A percentile compares a stretch with the other conserved stretches of the same genome.
Conservation (phyloP, 163 green algal genomes). For the Coccomyxa subellipsoidea region DNA sequence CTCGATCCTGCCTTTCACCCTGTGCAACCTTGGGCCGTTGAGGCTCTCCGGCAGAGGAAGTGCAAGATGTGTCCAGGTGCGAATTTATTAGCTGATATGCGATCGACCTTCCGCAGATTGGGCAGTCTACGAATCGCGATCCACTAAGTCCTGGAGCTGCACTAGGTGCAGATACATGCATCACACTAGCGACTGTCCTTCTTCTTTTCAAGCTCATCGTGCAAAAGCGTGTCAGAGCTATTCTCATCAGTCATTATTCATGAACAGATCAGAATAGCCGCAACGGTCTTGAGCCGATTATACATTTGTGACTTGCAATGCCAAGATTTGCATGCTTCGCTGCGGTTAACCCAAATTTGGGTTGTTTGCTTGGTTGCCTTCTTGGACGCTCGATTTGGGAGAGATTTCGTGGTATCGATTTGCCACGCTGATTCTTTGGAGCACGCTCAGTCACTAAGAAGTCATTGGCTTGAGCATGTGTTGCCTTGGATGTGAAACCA, state of each 20-base stretch:
- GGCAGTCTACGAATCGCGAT: not conserved
- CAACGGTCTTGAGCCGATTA: too few relatives aligned
- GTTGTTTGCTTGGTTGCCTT: not conserved
- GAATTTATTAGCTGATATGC: not conserved
- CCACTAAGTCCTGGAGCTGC: not conserved
- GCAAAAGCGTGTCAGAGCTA: too few relatives aligned
- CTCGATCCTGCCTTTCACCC: not conserved
- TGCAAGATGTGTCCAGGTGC: not conserved
- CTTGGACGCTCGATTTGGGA: not conserved
- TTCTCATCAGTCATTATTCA: too few relatives aligned
- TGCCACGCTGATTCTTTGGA: not conserved
- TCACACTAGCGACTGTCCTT: not conserved
- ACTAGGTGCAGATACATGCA: not conserved
- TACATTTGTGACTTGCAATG: too few relatives aligned
- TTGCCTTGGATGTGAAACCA: not conserved
- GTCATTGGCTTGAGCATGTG: not conserved
- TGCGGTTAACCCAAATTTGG: not conserved
- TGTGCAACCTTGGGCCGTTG: not conserved
- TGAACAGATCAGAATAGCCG: too few relatives aligned
- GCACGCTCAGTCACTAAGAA: too few relatives aligned
- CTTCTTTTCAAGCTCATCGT: not conserved
- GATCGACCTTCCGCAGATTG: not conserved
- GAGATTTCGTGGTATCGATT: not conserved
- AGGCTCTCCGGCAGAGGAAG: not conserved
- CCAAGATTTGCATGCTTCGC: not conserved